A percentile compares a stretch with the other conserved stretches of the same genome.
Conservation (phyloP, 306 rosid genomes). For the Casuarina glauca region DNA sequence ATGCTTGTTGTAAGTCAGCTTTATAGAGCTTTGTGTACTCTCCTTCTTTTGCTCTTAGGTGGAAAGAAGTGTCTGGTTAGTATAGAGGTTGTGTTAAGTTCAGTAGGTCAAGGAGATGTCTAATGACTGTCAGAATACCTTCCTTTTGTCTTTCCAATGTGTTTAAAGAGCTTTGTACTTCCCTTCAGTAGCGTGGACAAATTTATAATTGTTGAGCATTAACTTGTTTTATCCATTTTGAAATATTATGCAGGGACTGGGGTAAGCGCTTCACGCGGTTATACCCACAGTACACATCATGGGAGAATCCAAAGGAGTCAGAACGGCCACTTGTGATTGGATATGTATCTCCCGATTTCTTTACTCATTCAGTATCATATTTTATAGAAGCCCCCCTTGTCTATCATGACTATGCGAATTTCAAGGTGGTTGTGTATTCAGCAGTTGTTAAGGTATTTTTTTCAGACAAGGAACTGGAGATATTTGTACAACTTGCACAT, state of each 20-base stretch:
- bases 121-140: not conserved
- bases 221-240: slow-evolving; percentile 4
- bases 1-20: not conserved
- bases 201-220: not conserved
- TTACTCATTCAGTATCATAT: slow-evolving; percentile 96
- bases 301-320: slow-evolving; percentile 88
- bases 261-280: slow-evolving; percentile 89
- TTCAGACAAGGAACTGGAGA: not conserved
- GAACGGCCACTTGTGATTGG: slow-evolving; percentile 92
- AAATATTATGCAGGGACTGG: slow-evolving; percentile 79
- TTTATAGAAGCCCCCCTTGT: slow-evolving; percentile 91
- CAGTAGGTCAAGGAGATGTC: not conserved
- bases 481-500: slow-evolving; percentile 1
- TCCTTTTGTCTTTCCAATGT: not conserved
- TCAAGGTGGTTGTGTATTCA: slow-evolving; percentile 87
- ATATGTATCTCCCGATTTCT: slow-evolving; percentile 96
- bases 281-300: slow-evolving; percentile 65
- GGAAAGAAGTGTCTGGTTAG: not conserved
- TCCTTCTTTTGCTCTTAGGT: too few species aligned
- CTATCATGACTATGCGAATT: slow-evolving; percentile 69
- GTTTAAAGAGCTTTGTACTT: not conserved
- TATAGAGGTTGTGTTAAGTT: not conserved
- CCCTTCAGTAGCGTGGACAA: slow-evolving; percentile 15
- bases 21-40: too few species aligned
- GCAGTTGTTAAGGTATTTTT: slow-evolving; percentile 98